Percentiles rank a stretch among this genome's conserved stretches.
These are phyloP conservation scores for Medicago arabica DNA, from an alignment of 306 rosid species.

Conservation along the genomic window DNA sequence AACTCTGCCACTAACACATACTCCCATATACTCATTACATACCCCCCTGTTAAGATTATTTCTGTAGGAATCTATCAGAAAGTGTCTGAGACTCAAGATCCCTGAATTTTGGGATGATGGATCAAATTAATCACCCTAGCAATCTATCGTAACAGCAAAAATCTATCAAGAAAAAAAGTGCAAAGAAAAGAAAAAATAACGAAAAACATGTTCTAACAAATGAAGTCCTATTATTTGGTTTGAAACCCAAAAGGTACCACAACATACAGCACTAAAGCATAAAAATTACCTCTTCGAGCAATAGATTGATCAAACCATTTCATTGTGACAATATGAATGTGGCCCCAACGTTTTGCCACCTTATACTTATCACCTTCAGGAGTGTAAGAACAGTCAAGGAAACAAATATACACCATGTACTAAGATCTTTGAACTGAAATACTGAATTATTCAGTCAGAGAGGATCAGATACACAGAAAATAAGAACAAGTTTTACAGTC, in stretches of 20 bases:
- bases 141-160: neutral
- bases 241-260: constrained; percentile 33
- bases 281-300: constrained; percentile 70
- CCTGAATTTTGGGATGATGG: too few relatives aligned
- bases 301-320: constrained; percentile 94
- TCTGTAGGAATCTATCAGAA: too few relatives aligned
- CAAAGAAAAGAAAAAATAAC: constrained; percentile 9
- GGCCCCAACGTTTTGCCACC: constrained; percentile 91
- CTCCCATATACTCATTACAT: too few relatives aligned
- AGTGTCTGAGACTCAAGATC: too few relatives aligned
- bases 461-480: constrained; percentile 22
- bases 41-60: too few relatives aligned
- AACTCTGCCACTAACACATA: too few relatives aligned
- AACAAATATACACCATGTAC: constrained; percentile 46
- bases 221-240: constrained; percentile 23
- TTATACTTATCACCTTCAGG: constrained; percentile 95
- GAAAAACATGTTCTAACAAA: constrained; percentile 22
- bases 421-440: constrained; percentile 28
- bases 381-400: constrained; percentile 79
- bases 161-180: neutral
- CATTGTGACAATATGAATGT: constrained; percentile 70
- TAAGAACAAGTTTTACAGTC: constrained; percentile 16
- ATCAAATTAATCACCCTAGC: neutral
- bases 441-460: constrained; percentile 17
- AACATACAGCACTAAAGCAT: constrained; percentile 33